Conservation (phyloP, 2,329 filamentous ascomycete species). For the Simplicillium sp. region DNA sequence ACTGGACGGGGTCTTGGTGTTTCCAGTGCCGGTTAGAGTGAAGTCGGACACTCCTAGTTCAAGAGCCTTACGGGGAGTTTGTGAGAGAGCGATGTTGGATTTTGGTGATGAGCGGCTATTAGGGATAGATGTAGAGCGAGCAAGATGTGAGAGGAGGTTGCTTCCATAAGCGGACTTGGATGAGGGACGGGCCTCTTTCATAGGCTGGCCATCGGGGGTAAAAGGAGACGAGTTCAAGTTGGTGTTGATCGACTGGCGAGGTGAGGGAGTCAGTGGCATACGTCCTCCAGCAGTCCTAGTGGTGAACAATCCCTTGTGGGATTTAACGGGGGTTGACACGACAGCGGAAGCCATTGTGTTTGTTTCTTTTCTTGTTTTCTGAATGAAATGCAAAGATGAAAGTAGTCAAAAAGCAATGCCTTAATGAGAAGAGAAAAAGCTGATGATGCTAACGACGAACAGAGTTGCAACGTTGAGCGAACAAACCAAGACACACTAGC, state of each 20-base stretch:
- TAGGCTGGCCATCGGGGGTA: slow-evolving; percentile 56
- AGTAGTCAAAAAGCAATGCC: slow-evolving; percentile 15
- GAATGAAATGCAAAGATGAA: neutral
- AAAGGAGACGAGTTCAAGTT: slow-evolving; percentile 63
- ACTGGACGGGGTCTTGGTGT: slow-evolving; percentile 48
- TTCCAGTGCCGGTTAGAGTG: slow-evolving; percentile 75
- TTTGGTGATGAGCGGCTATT: slow-evolving; percentile 82
- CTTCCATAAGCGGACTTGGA: slow-evolving; percentile 71
- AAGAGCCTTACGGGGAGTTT: slow-evolving; percentile 71
- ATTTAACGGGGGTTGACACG: slow-evolving; percentile 89
- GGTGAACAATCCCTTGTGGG: slow-evolving; percentile 86
- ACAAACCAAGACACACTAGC: slow-evolving; percentile 50
- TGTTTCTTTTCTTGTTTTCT: slow-evolving; percentile 10
- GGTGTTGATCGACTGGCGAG: slow-evolving; percentile 53
- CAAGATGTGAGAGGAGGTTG: slow-evolving; percentile 71
- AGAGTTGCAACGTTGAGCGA: slow-evolving; percentile 30
- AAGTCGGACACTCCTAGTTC: slow-evolving; percentile 92
- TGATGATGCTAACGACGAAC: slow-evolving; percentile 32
- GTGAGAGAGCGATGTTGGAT: slow-evolving; percentile 80
- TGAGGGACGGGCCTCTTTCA: slow-evolving; percentile 40
- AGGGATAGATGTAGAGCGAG: slow-evolving; percentile 56
- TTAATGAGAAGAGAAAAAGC: slow-evolving; percentile 22
- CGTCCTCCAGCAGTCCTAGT: slow-evolving; percentile 88
- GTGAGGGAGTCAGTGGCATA: slow-evolving; percentile 89
- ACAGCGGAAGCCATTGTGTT: slow-evolving; percentile 67